phyloP scores from a whole-genome alignment of 768 basidiomycete species.

The Russula dissimulans region DNA sequence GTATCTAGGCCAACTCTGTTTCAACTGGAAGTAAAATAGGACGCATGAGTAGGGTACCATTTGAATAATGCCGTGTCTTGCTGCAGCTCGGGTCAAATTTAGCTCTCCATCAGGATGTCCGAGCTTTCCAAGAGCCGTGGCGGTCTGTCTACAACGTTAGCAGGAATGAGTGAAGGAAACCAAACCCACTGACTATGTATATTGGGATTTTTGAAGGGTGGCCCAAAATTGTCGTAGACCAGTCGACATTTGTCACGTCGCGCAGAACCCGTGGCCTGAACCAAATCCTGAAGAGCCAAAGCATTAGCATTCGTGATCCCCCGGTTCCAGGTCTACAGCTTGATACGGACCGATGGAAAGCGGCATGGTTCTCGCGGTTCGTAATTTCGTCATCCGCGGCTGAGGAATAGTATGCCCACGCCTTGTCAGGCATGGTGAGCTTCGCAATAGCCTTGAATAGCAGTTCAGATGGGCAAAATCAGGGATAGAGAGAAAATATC shows the following conservation, averaged over 20 bases:
- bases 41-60: conserved; percentile 37
- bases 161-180: background rate
- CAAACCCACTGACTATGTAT: conserved; percentile 50
- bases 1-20: conserved; percentile 48
- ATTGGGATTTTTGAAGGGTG: conserved; percentile 66
- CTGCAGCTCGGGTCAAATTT: conserved; percentile 82
- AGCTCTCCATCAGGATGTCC: conserved; percentile 95
- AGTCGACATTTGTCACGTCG: conserved; percentile 81
- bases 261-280: conserved; percentile 41
- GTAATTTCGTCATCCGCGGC: conserved; percentile 95
- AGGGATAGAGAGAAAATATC: conserved; percentile 2
- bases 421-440: conserved; percentile 71
- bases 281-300: conserved; percentile 23
- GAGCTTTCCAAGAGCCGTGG: conserved; percentile 86
- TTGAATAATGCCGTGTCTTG: conserved; percentile 64
- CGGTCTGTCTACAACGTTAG: conserved; percentile 36
- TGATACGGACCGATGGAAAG: conserved; percentile 66
- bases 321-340: background rate
- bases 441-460: conserved; percentile 64
- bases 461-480: background rate
- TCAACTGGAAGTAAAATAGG: background rate
- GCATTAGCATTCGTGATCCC: background rate
- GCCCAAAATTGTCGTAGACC: conserved; percentile 74
- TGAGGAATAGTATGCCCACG: conserved; percentile 97
- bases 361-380: conserved; percentile 78